These are phyloP conservation scores for Trifolium dubium DNA, from an alignment of 306 rosid species.

Conservation along the genomic window DNA sequence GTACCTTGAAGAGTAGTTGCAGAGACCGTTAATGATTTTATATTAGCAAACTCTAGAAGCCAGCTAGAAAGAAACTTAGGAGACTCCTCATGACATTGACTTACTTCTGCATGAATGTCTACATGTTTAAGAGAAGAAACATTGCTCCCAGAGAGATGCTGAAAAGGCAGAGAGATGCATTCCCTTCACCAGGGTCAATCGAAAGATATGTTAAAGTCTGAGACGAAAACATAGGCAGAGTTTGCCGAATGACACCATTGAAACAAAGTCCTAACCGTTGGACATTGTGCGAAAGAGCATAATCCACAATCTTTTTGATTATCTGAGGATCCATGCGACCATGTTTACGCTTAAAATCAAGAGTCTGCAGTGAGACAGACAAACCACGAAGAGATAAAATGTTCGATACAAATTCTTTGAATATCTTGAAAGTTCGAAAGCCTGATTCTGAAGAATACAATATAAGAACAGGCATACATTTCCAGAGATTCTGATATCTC, in stretches of 20 bases:
- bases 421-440: neutral
- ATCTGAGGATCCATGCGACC: neutral
- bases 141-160: neutral
- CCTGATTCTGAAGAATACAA: neutral
- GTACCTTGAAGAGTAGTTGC: conserved; percentile 40
- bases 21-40: conserved; percentile 23
- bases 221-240: neutral
- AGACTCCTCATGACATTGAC: neutral
- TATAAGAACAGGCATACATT: conserved; percentile 9
- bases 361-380: neutral
- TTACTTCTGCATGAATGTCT: neutral
- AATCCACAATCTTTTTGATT: neutral
- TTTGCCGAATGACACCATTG: neutral
- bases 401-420: conserved; percentile 6
- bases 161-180: neutral
- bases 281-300: conserved; percentile 36
- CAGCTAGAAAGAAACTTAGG: neutral
- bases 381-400: conserved; percentile 8
- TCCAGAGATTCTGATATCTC: conserved; percentile 30
- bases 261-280: neutral
- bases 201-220: conserved; percentile 29
- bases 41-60: conserved; percentile 27
- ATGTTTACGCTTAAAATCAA: neutral
- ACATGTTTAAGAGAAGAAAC: conserved; percentile 34
- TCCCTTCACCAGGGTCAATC: neutral